A percentile compares a stretch with the other conserved stretches of the same genome.
Evolutionary conservation across 148 eudicot species (phyloP).

Genomic region (Linanthus parryae): DNA sequence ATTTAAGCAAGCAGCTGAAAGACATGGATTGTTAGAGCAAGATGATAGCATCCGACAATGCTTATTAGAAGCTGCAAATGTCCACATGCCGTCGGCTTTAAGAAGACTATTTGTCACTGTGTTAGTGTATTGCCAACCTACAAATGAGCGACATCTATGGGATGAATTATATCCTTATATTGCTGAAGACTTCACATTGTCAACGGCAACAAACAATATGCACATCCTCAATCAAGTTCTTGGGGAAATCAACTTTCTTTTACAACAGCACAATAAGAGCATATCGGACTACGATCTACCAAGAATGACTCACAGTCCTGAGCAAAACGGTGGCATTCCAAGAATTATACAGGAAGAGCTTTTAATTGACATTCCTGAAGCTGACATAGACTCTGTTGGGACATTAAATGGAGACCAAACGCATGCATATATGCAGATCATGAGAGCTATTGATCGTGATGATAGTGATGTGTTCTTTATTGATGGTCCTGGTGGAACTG

Average conservation of each 20-base stretch:
- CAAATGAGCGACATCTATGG: neutral
- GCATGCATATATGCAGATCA: neutral
- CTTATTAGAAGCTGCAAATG: neutral
- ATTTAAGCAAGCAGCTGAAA: neutral
- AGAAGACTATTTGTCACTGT: too few relatives aligned
- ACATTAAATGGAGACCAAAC: neutral
- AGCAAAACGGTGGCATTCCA: neutral
- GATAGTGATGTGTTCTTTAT: neutral
- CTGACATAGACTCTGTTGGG: neutral
- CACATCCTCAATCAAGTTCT: neutral
- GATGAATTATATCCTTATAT: neutral
- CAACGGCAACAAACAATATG: neutral
- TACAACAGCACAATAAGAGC: neutral
- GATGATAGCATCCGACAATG: neutral
- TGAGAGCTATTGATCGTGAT: neutral
- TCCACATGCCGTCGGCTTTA: neutral
- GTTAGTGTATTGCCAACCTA: neutral
- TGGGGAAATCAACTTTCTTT: neutral
- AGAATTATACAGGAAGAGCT: neutral
- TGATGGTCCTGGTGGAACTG: conserved; percentile 1
- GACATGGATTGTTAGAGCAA: neutral
- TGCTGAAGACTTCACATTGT: neutral
- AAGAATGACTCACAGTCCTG: too few relatives aligned
- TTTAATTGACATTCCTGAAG: neutral
- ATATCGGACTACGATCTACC: neutral